These are phyloP conservation scores for Colletotrichum destructivum DNA, from an alignment of 2,329 filamentous ascomycete species.

Conservation along the genomic window DNA sequence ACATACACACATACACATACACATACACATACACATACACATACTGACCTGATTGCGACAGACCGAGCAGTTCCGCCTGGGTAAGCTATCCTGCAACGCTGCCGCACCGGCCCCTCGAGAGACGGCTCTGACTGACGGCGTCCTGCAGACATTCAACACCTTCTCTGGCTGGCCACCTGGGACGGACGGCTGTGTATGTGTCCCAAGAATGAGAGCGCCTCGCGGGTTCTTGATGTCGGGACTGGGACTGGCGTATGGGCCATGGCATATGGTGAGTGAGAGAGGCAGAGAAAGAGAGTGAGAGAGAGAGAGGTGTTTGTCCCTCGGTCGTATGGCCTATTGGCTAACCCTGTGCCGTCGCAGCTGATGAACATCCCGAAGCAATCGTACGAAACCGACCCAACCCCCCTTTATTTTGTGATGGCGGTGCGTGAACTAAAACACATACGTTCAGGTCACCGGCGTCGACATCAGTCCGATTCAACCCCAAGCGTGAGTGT, in stretches of 20 bases:
- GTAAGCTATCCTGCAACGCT: background rate
- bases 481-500: conserved; percentile 50
- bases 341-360: conserved; percentile 27
- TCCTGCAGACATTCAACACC: conserved; percentile 54
- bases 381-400: conserved; percentile 44
- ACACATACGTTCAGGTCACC: conserved; percentile 37
- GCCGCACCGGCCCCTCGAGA: background rate
- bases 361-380: conserved; percentile 51
- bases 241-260: conserved; percentile 49
- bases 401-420: background rate
- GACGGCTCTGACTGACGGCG: background rate
- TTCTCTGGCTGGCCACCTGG: conserved; percentile 52
- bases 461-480: conserved; percentile 54
- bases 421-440: background rate
- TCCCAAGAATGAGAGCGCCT: conserved; percentile 45
- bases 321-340: background rate
- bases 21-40: no score
- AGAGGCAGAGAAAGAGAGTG: no score
- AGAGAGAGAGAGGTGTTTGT: background rate
- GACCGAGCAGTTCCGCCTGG: conserved; percentile 47
- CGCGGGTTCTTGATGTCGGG: conserved; percentile 46
- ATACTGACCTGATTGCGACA: conserved; percentile 22
- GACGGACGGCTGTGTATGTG: conserved; percentile 49
- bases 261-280: conserved; percentile 46
- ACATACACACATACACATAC: no score